A percentile compares a stretch with the other conserved stretches of the same genome.
phyloP scores from a whole-genome alignment of 2,329 filamentous ascomycete genomes.

The Cyphellophora attinorum region DNA sequence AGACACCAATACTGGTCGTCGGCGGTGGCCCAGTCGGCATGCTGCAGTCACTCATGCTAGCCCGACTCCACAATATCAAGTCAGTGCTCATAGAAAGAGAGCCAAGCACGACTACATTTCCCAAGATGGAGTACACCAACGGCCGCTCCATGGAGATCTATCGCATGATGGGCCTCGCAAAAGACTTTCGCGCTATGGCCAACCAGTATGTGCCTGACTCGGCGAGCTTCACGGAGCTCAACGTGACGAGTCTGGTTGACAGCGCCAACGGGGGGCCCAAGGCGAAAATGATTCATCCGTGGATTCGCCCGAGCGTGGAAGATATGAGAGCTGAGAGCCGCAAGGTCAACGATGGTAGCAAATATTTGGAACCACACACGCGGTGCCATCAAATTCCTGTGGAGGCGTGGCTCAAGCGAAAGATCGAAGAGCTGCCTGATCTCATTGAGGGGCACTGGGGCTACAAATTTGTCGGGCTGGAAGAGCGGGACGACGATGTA shows the following conservation, averaged over 20 bases:
- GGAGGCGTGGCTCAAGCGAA: neutral
- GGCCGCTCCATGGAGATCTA: conserved; percentile 27
- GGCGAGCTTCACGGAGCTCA: neutral
- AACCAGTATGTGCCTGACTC: neutral
- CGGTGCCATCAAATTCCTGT: conserved; percentile 1
- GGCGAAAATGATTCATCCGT: neutral
- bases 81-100: conserved; percentile 21
- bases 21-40: conserved; percentile 38
- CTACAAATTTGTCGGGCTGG: conserved; percentile 15
- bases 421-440: neutral
- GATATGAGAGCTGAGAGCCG: neutral
- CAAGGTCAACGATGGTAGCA: neutral
- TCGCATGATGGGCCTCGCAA: conserved; percentile 8
- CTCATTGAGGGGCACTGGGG: conserved; percentile 22
- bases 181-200: conserved; percentile 7
- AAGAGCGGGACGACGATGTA: conserved; percentile 15
- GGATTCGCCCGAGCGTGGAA: neutral
- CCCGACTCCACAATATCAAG: conserved; percentile 9
- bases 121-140: conserved; percentile 32
- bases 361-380: conserved; percentile 1
- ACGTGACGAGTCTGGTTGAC: conserved; percentile 2
- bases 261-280: neutral
- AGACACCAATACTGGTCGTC: conserved; percentile 30
- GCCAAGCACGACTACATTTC: conserved; percentile 21
- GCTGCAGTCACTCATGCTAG: conserved; percentile 23